Evolutionary conservation across 2,329 filamentous ascomycete species (phyloP).

Genomic region (Sarocladiaceae sp.): DNA sequence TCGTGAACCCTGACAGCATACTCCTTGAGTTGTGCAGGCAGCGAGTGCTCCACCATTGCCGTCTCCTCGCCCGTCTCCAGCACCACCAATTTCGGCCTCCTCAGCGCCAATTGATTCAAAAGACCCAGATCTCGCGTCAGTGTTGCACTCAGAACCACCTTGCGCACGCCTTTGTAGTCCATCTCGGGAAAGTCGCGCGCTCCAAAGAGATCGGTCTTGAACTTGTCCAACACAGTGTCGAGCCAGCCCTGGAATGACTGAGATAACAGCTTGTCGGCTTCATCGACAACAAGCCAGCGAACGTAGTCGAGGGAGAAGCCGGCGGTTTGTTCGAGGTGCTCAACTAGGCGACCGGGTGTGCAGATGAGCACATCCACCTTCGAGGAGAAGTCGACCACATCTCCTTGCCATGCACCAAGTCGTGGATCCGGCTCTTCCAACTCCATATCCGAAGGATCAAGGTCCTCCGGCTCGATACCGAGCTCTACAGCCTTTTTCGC

Average conservation of each 20-base stretch:
- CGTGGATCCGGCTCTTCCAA: slow-evolving; percentile 20
- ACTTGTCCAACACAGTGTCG: slow-evolving; percentile 58
- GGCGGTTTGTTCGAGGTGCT: slow-evolving; percentile 77
- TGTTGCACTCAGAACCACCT: slow-evolving; percentile 84
- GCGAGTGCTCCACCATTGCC: slow-evolving; percentile 36
- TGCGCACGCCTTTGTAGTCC: slow-evolving; percentile 55
- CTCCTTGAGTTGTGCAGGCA: slow-evolving; percentile 61
- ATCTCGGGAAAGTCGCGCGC: slow-evolving; percentile 48
- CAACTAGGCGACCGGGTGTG: slow-evolving; percentile 85
- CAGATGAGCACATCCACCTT: slow-evolving; percentile 85
- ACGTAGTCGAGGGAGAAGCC: slow-evolving; percentile 75
- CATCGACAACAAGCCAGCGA: slow-evolving; percentile 86
- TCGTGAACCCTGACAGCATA: slow-evolving; percentile 62
- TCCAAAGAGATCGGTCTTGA: slow-evolving; percentile 43
- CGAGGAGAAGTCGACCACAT: slow-evolving; percentile 60
- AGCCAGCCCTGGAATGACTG: slow-evolving; percentile 94
- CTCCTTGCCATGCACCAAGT: slow-evolving; percentile 28
- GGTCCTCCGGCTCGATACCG: slow-evolving; percentile 10
- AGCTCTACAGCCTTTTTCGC: slow-evolving; percentile 1
- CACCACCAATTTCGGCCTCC: slow-evolving; percentile 68
- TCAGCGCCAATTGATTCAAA: slow-evolving; percentile 65
- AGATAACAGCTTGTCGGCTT: slow-evolving; percentile 85
- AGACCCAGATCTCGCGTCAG: slow-evolving; percentile 84
- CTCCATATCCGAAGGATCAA: slow-evolving; percentile 14
- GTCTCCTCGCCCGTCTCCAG: slow-evolving; percentile 53